Evolutionary conservation across 306 rosid species (phyloP), one percentile per base, ranked within the genome.

Genomic region (Pterocarpus macrocarpus): DNA sequence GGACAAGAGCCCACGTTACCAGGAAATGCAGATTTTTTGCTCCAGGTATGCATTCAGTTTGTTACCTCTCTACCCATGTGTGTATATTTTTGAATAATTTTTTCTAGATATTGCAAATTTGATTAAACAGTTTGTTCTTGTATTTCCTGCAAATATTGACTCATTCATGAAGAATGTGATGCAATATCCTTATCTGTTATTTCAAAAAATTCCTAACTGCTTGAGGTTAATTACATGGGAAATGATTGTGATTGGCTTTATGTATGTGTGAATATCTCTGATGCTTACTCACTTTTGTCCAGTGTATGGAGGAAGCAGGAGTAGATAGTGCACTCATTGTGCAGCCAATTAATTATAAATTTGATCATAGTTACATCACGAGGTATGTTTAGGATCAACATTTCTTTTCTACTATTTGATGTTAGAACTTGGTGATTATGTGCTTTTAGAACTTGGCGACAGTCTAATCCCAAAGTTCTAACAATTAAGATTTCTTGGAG

Each of bases 261-360:
- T 32, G 73, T 22, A 4, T 45, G 73, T 56, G 72, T 70, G 35
- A 30, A 28, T 57, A 33, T 80, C 13, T 53, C 56, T 17, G 62
- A n/a, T 43, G 39, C 17, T 80, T 63, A 28, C 47, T 49, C 47
- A 63, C 14, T 17, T 79, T 66, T 74, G 17, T 14, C 4, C 85
- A 94, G 98, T 87, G 88, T 75, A 92, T 94, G 97, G 92, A 89
- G 84, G 98, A 91, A 82, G 98, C 97, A 16, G 91, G 88, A 55
- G 97, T 92, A 81, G 90, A 91, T 70, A 93, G 95, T 86, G 97
- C 97, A 15, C 87, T 94, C 8, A 91, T 92, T 81, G 97, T 92
- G 77, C 98, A 94, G 90, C 98, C 98, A 8, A 94, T 94, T 55
- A 92, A 89, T 89, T 91, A 94, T 76, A 92, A 86, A 78, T 94